Base-by-base conservation (phyloP, 1,139 yeast species). In the Pichia sp. region DNA sequence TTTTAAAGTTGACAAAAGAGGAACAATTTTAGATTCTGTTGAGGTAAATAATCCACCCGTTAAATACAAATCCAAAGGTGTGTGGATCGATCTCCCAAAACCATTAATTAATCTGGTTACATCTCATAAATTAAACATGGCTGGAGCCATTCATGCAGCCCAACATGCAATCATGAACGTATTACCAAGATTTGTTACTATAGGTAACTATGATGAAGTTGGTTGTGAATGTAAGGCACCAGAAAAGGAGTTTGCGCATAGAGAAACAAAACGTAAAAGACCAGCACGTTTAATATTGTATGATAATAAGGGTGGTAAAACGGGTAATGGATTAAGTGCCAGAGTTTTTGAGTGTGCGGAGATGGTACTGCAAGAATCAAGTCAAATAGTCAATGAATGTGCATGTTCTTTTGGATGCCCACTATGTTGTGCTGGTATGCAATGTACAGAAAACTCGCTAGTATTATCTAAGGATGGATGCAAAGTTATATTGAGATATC, bases 81-180 rank as follows among this genome's bases (percentile, higher is more conserved):
- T 90, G 40, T 94, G 97, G 98, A 73, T 92, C 16, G 96, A 92
- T 61, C 73, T 92, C 0, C 95, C 97, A 0, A 58, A 63, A 3
- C 56, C 58, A 11, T 83, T 87, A 0, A 60, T 90, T n/a, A 78
- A 78, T 2, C 51, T 80, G 2, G 69, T 90, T 27, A 66, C 69
- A 4, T 63, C 61, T 2, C 86, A 87, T 53, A 57, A 68, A 3
- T 65, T 92, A 37, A 83, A 78, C 35, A 66, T 82, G 2, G 92
- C 97, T 0, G 98, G 87, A 3, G 95, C 94, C 0, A 87, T 92
- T n/a, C 99, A 94, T 66, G 97, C 95, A 6, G 95, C 96, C 0
- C 94, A 89, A 54, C 99, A 92, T 67, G 87, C 87, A 0, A 67
- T 90, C 1, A 82, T 87, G 75, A 83, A 84, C 41, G 72, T 85